phyloP scores from a whole-genome alignment of 2,329 filamentous ascomycete genomes.

The Neoscytalidium dimidiatum region DNA sequence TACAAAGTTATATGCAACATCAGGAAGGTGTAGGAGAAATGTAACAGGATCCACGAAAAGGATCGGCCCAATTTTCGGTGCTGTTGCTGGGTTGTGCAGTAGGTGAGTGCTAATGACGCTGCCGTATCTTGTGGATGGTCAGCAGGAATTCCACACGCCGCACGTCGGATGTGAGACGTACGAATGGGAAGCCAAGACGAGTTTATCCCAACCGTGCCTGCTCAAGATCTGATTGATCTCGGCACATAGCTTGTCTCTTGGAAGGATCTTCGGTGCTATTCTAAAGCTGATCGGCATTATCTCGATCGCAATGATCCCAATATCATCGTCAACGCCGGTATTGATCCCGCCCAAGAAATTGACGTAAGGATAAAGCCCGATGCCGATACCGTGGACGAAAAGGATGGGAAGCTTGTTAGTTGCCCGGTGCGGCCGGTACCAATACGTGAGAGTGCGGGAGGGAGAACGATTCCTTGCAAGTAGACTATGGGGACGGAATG shows the following conservation, averaged over 20 bases:
- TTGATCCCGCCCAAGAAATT: conserved; percentile 58
- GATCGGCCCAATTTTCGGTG: conserved; percentile 49
- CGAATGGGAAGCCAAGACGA: conserved; percentile 62
- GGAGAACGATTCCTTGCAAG: not conserved
- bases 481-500: conserved; percentile 49
- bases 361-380: conserved; percentile 66
- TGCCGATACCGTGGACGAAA: conserved; percentile 72
- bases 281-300: conserved; percentile 67
- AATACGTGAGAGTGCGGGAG: conserved; percentile 60
- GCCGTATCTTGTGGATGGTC: not conserved
- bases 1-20: conserved; percentile 73
- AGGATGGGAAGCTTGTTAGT: conserved; percentile 60
- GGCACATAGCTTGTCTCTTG: conserved; percentile 54
- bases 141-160: not conserved
- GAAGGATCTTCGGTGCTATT: conserved; percentile 57
- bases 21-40: conserved; percentile 67
- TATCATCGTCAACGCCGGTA: conserved; percentile 43
- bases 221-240: conserved; percentile 61
- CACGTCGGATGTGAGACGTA: conserved; percentile 55
- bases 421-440: conserved; percentile 65
- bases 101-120: conserved; percentile 59
- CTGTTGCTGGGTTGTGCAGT: conserved; percentile 52
- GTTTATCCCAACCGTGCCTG: conserved; percentile 58
- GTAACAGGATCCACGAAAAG: conserved; percentile 65
- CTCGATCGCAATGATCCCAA: conserved; percentile 67